Conservation (phyloP, 768 basidiomycete species). For the Tubosaeta sp. region DNA sequence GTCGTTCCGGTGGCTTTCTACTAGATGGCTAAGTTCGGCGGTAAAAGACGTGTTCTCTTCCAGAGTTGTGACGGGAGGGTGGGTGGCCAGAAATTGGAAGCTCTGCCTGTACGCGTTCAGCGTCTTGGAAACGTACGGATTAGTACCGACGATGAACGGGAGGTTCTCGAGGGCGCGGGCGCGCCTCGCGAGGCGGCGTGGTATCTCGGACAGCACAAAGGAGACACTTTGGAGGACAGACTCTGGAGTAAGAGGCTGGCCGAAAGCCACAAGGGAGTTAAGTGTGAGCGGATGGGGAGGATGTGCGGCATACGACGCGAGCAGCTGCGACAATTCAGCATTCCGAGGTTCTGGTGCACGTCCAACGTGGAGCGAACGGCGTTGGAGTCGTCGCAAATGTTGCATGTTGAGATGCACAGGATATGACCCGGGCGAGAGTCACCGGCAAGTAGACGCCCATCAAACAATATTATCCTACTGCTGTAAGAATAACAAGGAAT, state of each 20-base stretch:
- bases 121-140: slow-evolving; percentile 76
- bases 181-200: slow-evolving; percentile 69
- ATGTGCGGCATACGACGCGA: slow-evolving; percentile 60
- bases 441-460: not conserved
- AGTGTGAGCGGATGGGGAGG: slow-evolving; percentile 69
- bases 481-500: slow-evolving; percentile 20
- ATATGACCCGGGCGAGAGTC: not conserved
- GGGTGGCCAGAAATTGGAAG: slow-evolving; percentile 64
- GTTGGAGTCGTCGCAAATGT: not conserved
- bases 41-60: slow-evolving; percentile 70
- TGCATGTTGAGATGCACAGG: not conserved
- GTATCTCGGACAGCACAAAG: slow-evolving; percentile 73
- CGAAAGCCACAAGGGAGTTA: slow-evolving; percentile 68
- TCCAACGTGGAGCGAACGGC: slow-evolving; percentile 27
- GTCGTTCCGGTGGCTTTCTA: slow-evolving; percentile 78
- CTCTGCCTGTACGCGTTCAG: slow-evolving; percentile 65
- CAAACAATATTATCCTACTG: not conserved
- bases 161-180: slow-evolving; percentile 70
- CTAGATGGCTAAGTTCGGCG: slow-evolving; percentile 62
- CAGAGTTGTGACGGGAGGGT: slow-evolving; percentile 59
- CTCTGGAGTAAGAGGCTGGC: slow-evolving; percentile 63
- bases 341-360: slow-evolving; percentile 48
- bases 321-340: slow-evolving; percentile 51
- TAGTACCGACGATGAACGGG: slow-evolving; percentile 87
- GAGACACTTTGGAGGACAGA: slow-evolving; percentile 72